Percentiles rank a stretch among this genome's conserved stretches.
These are phyloP conservation scores for Zymoseptoria crescenta DNA, from an alignment of 2,329 filamentous ascomycete genomes.

Conservation along the genomic window DNA sequence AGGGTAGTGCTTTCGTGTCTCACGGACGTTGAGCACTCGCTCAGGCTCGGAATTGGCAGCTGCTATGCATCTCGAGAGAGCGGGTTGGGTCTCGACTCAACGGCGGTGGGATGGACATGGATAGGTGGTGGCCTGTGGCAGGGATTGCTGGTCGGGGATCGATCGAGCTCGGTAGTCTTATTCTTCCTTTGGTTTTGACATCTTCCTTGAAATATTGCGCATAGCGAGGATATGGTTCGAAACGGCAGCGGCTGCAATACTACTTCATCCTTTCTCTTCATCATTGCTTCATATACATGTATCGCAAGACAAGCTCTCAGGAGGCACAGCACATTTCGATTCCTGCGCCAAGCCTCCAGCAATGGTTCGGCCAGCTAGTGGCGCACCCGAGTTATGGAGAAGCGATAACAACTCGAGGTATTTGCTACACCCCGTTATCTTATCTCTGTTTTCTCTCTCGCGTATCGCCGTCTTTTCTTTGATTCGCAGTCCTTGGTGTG, in stretches of 20 bases:
- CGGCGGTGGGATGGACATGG: background rate
- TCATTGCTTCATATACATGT: background rate
- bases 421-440: background rate
- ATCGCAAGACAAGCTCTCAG: background rate
- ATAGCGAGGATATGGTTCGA: background rate
- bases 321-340: background rate
- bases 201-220: background rate
- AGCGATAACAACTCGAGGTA: background rate
- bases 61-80: background rate
- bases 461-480: background rate
- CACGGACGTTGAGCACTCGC: background rate
- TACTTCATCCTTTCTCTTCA: background rate
- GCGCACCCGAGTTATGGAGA: background rate
- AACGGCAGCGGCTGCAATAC: background rate
- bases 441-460: background rate
- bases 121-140: background rate
- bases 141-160: background rate
- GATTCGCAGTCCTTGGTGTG: background rate
- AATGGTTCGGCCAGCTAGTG: background rate
- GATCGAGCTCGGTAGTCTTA: background rate
- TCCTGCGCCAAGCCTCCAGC: background rate
- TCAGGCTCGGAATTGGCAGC: background rate
- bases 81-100: conserved; percentile 2
- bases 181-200: background rate
- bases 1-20: background rate